Percentiles rank a stretch among this genome's conserved stretches.
Evolutionary conservation across 257 asterid genomes (phyloP).

Genomic region (Handroanthus guayacan): DNA sequence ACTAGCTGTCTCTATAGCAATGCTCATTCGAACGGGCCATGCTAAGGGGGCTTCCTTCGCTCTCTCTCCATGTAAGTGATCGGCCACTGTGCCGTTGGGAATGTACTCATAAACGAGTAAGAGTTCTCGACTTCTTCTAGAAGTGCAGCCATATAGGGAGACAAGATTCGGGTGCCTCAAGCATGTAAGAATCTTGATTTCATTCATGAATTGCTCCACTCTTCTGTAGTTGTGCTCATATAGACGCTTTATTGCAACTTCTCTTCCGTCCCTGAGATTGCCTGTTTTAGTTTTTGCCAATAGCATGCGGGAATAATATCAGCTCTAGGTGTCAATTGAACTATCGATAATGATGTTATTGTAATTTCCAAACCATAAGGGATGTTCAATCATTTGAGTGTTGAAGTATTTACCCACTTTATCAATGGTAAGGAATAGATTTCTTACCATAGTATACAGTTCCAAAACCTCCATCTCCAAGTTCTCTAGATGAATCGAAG

Average conservation of each 20-base stretch:
- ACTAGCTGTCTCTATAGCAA: conserved; percentile 73
- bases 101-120: conserved; percentile 84
- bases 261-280: conserved; percentile 77
- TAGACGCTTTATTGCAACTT: conserved; percentile 83
- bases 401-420: too few species aligned
- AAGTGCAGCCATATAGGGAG: conserved; percentile 78
- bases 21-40: conserved; percentile 69
- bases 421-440: not conserved
- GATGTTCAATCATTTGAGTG: too few species aligned
- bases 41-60: conserved; percentile 49
- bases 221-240: conserved; percentile 76
- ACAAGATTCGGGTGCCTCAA: conserved; percentile 77
- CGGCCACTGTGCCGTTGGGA: conserved; percentile 75
- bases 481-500: conserved; percentile 65
- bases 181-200: conserved; percentile 66
- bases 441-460: conserved; percentile 75
- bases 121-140: conserved; percentile 71
- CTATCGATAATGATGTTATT: not conserved
- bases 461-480: conserved; percentile 91
- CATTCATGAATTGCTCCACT: conserved; percentile 78
- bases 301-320: too few species aligned
- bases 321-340: too few species aligned
- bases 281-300: conserved; percentile 43
- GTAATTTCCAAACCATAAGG: too few species aligned
- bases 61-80: conserved; percentile 67